Conservation (phyloP, 169 alveolate genomes). For the Condylostoma magnum region DNA sequence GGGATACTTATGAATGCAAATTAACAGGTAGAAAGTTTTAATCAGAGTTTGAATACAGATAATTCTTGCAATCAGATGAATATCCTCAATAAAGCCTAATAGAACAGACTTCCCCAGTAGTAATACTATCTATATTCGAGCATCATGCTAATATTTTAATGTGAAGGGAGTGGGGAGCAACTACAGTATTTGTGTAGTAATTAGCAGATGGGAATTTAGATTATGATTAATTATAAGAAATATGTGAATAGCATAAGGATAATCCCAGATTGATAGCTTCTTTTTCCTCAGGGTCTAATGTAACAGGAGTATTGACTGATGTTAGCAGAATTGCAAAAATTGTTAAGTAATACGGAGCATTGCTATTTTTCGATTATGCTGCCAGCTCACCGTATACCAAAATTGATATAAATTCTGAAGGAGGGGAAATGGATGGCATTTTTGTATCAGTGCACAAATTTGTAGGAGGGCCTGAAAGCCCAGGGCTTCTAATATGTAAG, state of each 20-base stretch:
- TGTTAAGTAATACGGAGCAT: slow-evolving; percentile 66
- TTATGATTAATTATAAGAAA: slow-evolving; percentile 38
- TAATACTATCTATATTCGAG: slow-evolving; percentile 78
- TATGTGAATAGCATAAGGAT: slow-evolving; percentile 29
- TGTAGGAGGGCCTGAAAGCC: slow-evolving; percentile 91
- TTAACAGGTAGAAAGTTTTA: slow-evolving; percentile 28
- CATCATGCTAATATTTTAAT: slow-evolving; percentile 85
- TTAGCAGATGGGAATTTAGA: slow-evolving; percentile 37
- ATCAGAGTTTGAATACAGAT: slow-evolving; percentile 43
- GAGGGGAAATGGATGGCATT: slow-evolving; percentile 78
- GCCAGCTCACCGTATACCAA: slow-evolving; percentile 78
- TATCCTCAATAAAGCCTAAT: background rate
- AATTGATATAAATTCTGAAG: slow-evolving; percentile 56
- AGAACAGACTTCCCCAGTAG: slow-evolving; percentile 49
- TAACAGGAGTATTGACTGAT: slow-evolving; percentile 78
- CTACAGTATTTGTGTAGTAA: background rate
- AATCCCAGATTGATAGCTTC: slow-evolving; percentile 59
- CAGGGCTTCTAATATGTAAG: slow-evolving; percentile 89
- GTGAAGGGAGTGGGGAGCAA: slow-evolving; percentile 73
- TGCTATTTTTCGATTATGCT: slow-evolving; percentile 84
- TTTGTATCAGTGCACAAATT: slow-evolving; percentile 92
- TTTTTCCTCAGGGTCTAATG: slow-evolving; percentile 83
- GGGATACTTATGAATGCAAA: slow-evolving; percentile 39
- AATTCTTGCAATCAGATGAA: slow-evolving; percentile 33
- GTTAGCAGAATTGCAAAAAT: slow-evolving; percentile 57